Evolutionary conservation across 129 eudicot genomes (phyloP).

Genomic region (Artemisia annua): DNA sequence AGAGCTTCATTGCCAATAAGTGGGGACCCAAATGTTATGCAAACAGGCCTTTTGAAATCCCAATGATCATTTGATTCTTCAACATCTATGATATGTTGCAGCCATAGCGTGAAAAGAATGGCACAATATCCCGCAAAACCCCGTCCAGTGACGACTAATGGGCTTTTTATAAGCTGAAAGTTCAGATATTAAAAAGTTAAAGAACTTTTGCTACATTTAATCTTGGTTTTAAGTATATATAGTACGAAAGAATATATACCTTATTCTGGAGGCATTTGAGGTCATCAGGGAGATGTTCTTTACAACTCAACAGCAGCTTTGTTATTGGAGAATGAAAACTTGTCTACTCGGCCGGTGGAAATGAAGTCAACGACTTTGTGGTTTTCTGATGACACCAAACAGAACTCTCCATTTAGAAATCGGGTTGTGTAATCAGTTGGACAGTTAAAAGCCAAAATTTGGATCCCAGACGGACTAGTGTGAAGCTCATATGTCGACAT

Average conservation of each 20-base stretch:
- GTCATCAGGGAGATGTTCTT: not conserved
- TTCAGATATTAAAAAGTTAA: not conserved
- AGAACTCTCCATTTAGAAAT: slow-evolving; percentile 2
- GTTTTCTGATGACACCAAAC: slow-evolving; percentile 19
- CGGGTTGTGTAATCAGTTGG: not conserved
- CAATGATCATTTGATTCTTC: slow-evolving; percentile 6
- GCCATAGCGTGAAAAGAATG: slow-evolving; percentile 46
- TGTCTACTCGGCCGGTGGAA: slow-evolving; percentile 21
- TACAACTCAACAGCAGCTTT: slow-evolving; percentile 30
- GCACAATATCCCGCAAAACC: slow-evolving; percentile 47
- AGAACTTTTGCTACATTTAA: not conserved
- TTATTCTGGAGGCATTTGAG: not conserved
- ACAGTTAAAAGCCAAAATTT: slow-evolving; percentile 25
- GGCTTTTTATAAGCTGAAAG: slow-evolving; percentile 21
- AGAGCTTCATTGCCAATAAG: slow-evolving; percentile 44
- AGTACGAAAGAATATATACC: not conserved
- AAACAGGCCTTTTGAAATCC: slow-evolving; percentile 30
- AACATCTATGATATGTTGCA: slow-evolving; percentile 26
- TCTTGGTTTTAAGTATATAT: not conserved
- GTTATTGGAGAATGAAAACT: slow-evolving; percentile 25
- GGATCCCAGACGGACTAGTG: slow-evolving; percentile 15
- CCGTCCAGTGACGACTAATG: slow-evolving; percentile 42
- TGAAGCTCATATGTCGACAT: slow-evolving; percentile 2
- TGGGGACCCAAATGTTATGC: slow-evolving; percentile 57
- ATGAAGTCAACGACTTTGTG: slow-evolving; percentile 25